phyloP scores from a whole-genome alignment of 148 eudicot species.

The Vaccinium vitisidaea region DNA sequence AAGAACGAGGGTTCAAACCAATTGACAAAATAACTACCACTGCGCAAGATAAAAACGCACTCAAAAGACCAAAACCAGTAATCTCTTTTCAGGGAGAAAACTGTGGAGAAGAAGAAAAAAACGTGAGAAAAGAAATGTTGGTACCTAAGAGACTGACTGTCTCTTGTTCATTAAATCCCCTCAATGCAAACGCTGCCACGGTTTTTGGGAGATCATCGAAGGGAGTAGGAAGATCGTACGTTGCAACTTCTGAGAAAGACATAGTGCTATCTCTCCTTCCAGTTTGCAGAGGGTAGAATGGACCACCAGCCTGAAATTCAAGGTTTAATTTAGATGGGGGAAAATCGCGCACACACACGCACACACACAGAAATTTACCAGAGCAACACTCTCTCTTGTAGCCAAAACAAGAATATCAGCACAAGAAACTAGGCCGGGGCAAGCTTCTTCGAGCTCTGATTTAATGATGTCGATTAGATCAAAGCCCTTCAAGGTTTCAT shows the following conservation, averaged over 20 bases:
- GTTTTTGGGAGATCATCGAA: conserved; percentile 35
- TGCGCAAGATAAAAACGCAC: not conserved
- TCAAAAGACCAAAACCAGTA: not conserved
- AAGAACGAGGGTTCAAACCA: not conserved
- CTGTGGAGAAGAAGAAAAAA: not conserved
- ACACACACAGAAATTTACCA: conserved; percentile 27
- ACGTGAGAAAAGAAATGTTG: not conserved
- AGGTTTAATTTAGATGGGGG: not conserved
- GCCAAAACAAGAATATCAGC: conserved; percentile 64
- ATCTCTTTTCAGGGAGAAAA: not conserved
- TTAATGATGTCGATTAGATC: conserved; percentile 49
- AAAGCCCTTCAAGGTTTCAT: conserved; percentile 52
- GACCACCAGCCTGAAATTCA: conserved; percentile 55
- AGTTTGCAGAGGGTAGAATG: conserved; percentile 61
- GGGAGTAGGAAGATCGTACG: conserved; percentile 55
- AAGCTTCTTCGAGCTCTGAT: conserved; percentile 43
- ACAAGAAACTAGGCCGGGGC: conserved; percentile 71
- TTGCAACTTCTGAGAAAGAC: conserved; percentile 43
- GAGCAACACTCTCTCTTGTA: conserved; percentile 53
- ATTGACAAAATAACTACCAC: not conserved
- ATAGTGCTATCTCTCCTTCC: conserved; percentile 57
- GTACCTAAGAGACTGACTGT: conserved; percentile 55
- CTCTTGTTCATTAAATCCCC: conserved; percentile 52
- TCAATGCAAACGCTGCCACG: conserved; percentile 33
- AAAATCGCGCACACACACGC: not conserved